phyloP scores from a whole-genome alignment of 2,329 filamentous ascomycete species.

The Phialophora expanda region DNA sequence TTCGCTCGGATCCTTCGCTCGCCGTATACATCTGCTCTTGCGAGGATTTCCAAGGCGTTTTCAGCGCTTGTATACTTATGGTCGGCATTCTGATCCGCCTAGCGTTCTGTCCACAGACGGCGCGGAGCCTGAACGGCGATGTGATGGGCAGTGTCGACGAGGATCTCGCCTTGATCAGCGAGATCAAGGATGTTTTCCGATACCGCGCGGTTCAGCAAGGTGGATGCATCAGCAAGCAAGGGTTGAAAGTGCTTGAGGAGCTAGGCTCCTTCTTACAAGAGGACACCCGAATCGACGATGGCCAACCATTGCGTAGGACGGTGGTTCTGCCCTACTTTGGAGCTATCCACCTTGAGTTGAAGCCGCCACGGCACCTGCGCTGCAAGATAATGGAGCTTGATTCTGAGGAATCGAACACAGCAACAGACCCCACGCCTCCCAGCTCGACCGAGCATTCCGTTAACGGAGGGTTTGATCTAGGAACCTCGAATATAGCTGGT shows the following conservation, averaged over 20 bases:
- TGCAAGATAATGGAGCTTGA: not conserved
- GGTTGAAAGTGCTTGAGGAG: slow-evolving; percentile 33
- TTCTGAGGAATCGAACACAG: not conserved
- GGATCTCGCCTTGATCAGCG: slow-evolving; percentile 34
- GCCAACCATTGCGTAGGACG: slow-evolving; percentile 23
- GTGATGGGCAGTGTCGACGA: slow-evolving; percentile 20
- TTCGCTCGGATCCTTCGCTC: slow-evolving; percentile 35
- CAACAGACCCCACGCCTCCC: slow-evolving; percentile 4
- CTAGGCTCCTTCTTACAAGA: slow-evolving; percentile 34
- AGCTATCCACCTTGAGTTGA: slow-evolving; percentile 34
- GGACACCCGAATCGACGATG: slow-evolving; percentile 8
- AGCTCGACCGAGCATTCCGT: slow-evolving; percentile 6
- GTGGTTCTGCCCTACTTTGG: slow-evolving; percentile 39
- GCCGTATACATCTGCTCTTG: slow-evolving; percentile 38
- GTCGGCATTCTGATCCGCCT: slow-evolving; percentile 32
- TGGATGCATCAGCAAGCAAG: slow-evolving; percentile 36
- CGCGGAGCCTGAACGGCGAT: not conserved
- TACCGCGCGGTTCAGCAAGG: slow-evolving; percentile 34
- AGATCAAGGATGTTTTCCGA: slow-evolving; percentile 38
- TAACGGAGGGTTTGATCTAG: slow-evolving; percentile 8
- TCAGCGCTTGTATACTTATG: slow-evolving; percentile 35
- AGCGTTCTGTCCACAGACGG: slow-evolving; percentile 14
- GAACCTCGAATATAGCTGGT: not conserved
- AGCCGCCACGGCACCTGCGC: slow-evolving; percentile 18
- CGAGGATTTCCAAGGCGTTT: slow-evolving; percentile 38